A percentile compares a stretch with the other conserved stretches of the same genome.
phyloP scores from a whole-genome alignment of 1,284 basidiomycete genomes.

The Marasmius fiardii region DNA sequence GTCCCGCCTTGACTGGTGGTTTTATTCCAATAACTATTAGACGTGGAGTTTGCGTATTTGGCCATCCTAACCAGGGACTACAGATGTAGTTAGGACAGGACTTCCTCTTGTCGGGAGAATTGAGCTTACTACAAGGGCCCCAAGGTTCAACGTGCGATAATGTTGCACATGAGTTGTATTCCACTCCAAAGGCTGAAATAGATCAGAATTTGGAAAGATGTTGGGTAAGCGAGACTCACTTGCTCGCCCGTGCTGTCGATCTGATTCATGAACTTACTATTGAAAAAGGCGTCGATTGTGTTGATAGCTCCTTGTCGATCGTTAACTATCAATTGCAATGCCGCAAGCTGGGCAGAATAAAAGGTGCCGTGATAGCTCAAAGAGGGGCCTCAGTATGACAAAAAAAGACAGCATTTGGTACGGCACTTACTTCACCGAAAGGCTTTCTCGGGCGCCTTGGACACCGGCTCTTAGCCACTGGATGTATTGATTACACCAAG shows the following conservation, averaged over 20 bases:
- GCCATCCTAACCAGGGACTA: constrained; percentile 56
- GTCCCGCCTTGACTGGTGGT: constrained; percentile 44
- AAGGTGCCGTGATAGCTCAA: constrained; percentile 60
- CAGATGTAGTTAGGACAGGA: constrained; percentile 12
- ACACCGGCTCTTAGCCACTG: constrained; percentile 54
- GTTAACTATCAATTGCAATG: constrained; percentile 45
- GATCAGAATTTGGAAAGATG: not conserved
- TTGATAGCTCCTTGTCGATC: constrained; percentile 39
- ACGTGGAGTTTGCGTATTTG: constrained; percentile 36
- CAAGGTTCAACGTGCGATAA: constrained; percentile 64
- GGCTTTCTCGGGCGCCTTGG: constrained; percentile 46
- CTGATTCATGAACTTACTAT: constrained; percentile 39
- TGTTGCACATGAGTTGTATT: constrained; percentile 60
- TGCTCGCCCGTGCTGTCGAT: constrained; percentile 48
- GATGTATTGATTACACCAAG: constrained; percentile 51
- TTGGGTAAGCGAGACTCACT: constrained; percentile 21
- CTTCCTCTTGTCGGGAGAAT: constrained; percentile 6
- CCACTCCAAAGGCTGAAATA: constrained; percentile 49
- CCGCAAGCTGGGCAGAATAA: constrained; percentile 48
- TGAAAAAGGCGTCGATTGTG: constrained; percentile 42
- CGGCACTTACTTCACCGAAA: constrained; percentile 49
- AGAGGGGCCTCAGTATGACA: not conserved
- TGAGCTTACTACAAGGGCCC: constrained; percentile 59
- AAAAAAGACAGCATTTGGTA: constrained; percentile 7
- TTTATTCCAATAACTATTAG: constrained; percentile 41